These are phyloP conservation scores for Diaporthe citrichinensis DNA, from an alignment of 2,329 filamentous ascomycete species.

Conservation along the genomic window DNA sequence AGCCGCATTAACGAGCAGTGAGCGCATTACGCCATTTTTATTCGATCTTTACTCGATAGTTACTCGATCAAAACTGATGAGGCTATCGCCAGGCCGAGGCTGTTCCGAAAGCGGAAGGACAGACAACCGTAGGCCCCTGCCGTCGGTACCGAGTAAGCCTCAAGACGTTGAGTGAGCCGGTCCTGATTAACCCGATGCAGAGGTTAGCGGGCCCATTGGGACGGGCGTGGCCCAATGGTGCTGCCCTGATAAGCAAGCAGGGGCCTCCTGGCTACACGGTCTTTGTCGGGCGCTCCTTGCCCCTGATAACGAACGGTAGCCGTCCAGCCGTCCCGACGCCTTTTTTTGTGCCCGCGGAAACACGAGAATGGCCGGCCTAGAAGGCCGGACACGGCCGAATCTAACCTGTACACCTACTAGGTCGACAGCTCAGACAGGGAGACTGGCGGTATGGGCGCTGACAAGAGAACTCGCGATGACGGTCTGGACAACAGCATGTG, in stretches of 20 bases:
- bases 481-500: slow-evolving; percentile 24
- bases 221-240: background rate
- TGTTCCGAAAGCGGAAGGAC: slow-evolving; percentile 20
- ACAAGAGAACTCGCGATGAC: background rate
- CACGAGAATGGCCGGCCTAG: slow-evolving; percentile 21
- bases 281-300: slow-evolving; percentile 12
- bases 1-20: background rate
- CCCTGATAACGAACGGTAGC: slow-evolving; percentile 20
- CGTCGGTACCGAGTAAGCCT: slow-evolving; percentile 1
- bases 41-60: slow-evolving; percentile 40
- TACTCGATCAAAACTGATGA: slow-evolving; percentile 39
- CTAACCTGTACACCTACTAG: background rate
- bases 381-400: slow-evolving; percentile 7
- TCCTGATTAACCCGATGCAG: slow-evolving; percentile 22
- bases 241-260: slow-evolving; percentile 20
- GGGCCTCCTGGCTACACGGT: background rate
- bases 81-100: slow-evolving; percentile 17
- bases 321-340: background rate
- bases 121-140: background rate
- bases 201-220: background rate
- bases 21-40: slow-evolving; percentile 37
- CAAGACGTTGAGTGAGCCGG: background rate
- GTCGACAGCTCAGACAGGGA: background rate
- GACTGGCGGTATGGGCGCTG: slow-evolving; percentile 25
- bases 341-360: slow-evolving; percentile 7